Evolutionary conservation across 768 basidiomycete genomes (phyloP).

Genomic region (Nidula microcarpa): DNA sequence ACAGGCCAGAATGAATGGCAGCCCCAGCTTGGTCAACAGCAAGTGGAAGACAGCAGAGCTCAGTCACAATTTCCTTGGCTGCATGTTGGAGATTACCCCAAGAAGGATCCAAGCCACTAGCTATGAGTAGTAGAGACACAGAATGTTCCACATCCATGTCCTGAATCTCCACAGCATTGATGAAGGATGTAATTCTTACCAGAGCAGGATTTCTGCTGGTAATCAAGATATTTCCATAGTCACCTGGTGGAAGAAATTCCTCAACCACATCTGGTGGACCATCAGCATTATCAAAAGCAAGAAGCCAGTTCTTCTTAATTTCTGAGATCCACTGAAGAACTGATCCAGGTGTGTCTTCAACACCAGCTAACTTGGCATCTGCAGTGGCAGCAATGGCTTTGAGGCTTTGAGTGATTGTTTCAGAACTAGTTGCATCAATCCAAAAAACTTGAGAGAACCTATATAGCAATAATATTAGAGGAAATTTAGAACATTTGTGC

Average conservation of each 20-base stretch:
- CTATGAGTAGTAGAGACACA: slow-evolving; percentile 10
- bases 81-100: neutral
- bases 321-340: slow-evolving; percentile 9
- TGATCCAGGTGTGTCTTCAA: neutral
- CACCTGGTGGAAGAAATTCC: slow-evolving; percentile 10
- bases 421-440: slow-evolving; percentile 12
- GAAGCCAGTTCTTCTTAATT: slow-evolving; percentile 8
- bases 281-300: slow-evolving; percentile 15
- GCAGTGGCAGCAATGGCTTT: neutral
- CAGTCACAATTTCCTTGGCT: slow-evolving; percentile 7
- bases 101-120: slow-evolving; percentile 2
- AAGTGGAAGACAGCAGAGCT: slow-evolving; percentile 1
- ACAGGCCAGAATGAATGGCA: slow-evolving; percentile 8
- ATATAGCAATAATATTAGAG: neutral
- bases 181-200: slow-evolving; percentile 2
- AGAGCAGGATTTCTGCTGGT: slow-evolving; percentile 11
- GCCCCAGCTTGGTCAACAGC: slow-evolving; percentile 15
- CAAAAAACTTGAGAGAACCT: slow-evolving; percentile 13
- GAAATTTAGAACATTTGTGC: neutral
- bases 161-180: slow-evolving; percentile 4
- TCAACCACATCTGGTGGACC: slow-evolving; percentile 4
- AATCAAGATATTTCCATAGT: slow-evolving; percentile 12
- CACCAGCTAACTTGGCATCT: neutral
- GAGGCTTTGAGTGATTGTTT: slow-evolving; percentile 7
- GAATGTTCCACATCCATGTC: slow-evolving; percentile 12